Conservation (phyloP, 805 yeast species). For the Candida boidinii region DNA sequence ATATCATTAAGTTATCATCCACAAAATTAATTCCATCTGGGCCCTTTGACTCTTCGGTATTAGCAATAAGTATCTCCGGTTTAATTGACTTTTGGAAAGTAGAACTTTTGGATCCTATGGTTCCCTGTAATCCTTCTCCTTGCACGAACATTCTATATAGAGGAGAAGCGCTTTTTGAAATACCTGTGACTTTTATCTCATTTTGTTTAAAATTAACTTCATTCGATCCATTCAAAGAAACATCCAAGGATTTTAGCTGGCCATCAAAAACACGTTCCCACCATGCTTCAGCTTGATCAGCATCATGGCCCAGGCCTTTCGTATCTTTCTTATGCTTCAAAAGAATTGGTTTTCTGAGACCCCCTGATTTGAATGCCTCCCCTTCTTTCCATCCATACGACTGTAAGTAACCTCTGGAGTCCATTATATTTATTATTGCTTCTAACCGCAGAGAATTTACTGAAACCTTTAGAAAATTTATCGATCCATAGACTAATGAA, state of each 20-base stretch:
- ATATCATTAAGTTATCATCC: constrained; percentile 14
- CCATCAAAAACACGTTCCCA: constrained; percentile 97
- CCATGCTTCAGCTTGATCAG: constrained; percentile 82
- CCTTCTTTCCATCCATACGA: constrained; percentile 93
- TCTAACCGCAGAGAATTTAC: too few relatives aligned
- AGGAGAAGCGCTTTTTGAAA: constrained; percentile 53
- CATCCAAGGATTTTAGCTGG: constrained; percentile 71
- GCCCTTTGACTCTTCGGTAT: constrained; percentile 8
- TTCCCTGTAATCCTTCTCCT: constrained; percentile 81
- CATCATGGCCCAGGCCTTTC: constrained; percentile 80
- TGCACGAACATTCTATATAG: constrained; percentile 78
- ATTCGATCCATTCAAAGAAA: constrained; percentile 19
- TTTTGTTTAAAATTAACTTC: constrained; percentile 48
- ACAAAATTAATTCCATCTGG: constrained; percentile 8
- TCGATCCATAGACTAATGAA: too few relatives aligned
- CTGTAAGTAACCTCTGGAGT: constrained; percentile 62
- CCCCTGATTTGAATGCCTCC: constrained; percentile 72
- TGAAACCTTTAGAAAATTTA: too few relatives aligned
- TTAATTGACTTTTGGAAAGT: constrained; percentile 8
- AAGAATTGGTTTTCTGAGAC: constrained; percentile 74
- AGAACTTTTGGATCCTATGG: constrained; percentile 27
- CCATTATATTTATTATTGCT: constrained; percentile 49
- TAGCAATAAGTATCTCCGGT: constrained; percentile 3
- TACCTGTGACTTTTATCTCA: constrained; percentile 34
- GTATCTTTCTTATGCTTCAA: constrained; percentile 87